A percentile compares a stretch with the other conserved stretches of the same genome.
These are phyloP conservation scores for Casuarina equisetifolia DNA, from an alignment of 306 rosid genomes.

Conservation along the genomic window DNA sequence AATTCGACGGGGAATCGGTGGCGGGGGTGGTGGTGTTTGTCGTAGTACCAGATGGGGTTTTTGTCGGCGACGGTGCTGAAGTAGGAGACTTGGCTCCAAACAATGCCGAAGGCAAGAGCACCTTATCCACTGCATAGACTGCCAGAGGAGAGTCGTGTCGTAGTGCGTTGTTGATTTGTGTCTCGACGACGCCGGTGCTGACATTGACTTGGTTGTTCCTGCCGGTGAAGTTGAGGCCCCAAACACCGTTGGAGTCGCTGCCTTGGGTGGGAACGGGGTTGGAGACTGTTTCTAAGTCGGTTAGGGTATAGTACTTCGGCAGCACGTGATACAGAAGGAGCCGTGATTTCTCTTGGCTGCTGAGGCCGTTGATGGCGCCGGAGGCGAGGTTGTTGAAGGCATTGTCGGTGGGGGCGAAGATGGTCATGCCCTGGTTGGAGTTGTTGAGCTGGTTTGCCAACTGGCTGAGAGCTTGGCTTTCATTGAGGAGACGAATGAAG, in stretches of 20 bases:
- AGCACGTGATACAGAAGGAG: constrained; percentile 62
- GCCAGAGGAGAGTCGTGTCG: constrained; percentile 73
- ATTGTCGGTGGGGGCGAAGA: constrained; percentile 88
- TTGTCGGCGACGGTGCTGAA: constrained; percentile 39
- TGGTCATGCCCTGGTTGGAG: constrained; percentile 53
- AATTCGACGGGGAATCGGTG: constrained; percentile 16
- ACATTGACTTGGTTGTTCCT: constrained; percentile 76
- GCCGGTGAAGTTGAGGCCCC: constrained; percentile 77
- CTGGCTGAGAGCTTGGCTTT: constrained; percentile 51
- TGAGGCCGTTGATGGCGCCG: constrained; percentile 61
- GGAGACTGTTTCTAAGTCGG: constrained; percentile 50
- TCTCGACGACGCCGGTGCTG: constrained; percentile 47
- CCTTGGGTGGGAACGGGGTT: constrained; percentile 81
- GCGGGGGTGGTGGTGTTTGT: constrained; percentile 4
- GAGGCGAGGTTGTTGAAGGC: constrained; percentile 67
- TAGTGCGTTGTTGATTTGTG: constrained; percentile 52
- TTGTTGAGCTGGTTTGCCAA: constrained; percentile 62
- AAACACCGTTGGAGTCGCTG: constrained; percentile 31
- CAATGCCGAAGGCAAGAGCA: constrained; percentile 59
- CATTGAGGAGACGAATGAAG: constrained; percentile 50
- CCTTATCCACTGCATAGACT: constrained; percentile 60
- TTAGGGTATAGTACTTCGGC: constrained; percentile 57
- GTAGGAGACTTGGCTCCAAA: constrained; percentile 42
- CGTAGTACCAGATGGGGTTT: constrained; percentile 22
- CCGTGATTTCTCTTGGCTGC: constrained; percentile 41